These are phyloP conservation scores for Arachnopeziza araneosa DNA, from an alignment of 2,329 filamentous ascomycete species.

Conservation along the genomic window DNA sequence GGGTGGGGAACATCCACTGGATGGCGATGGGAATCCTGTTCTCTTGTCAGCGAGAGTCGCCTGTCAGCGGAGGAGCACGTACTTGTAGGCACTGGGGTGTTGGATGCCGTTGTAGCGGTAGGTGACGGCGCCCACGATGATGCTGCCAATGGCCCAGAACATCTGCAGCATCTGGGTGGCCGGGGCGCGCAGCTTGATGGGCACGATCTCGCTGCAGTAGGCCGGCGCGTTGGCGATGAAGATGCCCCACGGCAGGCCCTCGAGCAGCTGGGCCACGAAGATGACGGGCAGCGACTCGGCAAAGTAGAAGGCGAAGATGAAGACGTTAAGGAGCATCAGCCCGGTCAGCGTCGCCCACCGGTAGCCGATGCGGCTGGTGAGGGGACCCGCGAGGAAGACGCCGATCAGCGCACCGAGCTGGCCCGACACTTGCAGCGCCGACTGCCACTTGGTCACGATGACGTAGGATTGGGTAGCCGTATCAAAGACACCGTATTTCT, in stretches of 20 bases:
- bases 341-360: slow-evolving; percentile 51
- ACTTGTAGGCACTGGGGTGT: slow-evolving; percentile 38
- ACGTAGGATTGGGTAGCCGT: slow-evolving; percentile 24
- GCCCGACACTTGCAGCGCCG: slow-evolving; percentile 48
- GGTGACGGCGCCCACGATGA: slow-evolving; percentile 53
- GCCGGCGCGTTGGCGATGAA: slow-evolving; percentile 62
- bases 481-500: slow-evolving; percentile 40
- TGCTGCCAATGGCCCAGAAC: slow-evolving; percentile 58
- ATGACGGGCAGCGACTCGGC: slow-evolving; percentile 38
- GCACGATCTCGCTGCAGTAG: slow-evolving; percentile 57
- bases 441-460: slow-evolving; percentile 52
- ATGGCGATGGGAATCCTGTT: slow-evolving; percentile 40
- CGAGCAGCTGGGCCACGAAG: slow-evolving; percentile 51
- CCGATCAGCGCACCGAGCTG: slow-evolving; percentile 55
- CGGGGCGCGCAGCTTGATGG: slow-evolving; percentile 50
- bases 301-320: slow-evolving; percentile 39
- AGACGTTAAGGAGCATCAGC: slow-evolving; percentile 49
- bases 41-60: slow-evolving; percentile 27
- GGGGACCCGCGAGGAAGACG: slow-evolving; percentile 53
- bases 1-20: slow-evolving; percentile 49
- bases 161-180: slow-evolving; percentile 60
- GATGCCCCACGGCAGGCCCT: slow-evolving; percentile 60
- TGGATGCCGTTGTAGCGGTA: slow-evolving; percentile 32
- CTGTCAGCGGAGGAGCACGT: slow-evolving; percentile 22
- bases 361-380: slow-evolving; percentile 54